These are phyloP conservation scores for Phaeolepiota aurea DNA, from an alignment of 768 basidiomycete species.

Conservation along the genomic window DNA sequence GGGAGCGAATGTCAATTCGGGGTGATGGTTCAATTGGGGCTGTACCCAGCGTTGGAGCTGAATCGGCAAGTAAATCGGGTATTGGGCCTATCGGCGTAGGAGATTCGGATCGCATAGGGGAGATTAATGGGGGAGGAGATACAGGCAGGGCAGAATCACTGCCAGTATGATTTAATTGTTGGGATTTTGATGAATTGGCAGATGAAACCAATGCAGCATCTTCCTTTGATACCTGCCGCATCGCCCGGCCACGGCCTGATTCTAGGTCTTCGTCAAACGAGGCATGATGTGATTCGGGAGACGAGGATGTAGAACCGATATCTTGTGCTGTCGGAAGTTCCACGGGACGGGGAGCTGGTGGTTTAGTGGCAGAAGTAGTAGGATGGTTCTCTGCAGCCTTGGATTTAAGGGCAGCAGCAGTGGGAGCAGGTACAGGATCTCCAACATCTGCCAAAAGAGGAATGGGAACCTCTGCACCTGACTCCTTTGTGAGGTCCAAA, in stretches of 20 bases:
- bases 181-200: constrained; percentile 5
- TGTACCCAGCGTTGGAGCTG: constrained; percentile 25
- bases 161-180: background rate
- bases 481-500: constrained; percentile 25
- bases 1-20: background rate
- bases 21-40: constrained; percentile 24
- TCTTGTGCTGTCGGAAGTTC: constrained; percentile 59
- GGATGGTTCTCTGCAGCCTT: constrained; percentile 25
- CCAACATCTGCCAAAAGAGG: constrained; percentile 43
- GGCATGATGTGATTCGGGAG: constrained; percentile 33
- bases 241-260: constrained; percentile 31
- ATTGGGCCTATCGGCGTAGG: constrained; percentile 8
- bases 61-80: constrained; percentile 43
- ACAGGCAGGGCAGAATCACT: background rate
- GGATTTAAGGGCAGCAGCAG: constrained; percentile 12
- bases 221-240: constrained; percentile 25
- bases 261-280: constrained; percentile 42
- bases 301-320: constrained; percentile 37
- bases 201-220: constrained; percentile 13
- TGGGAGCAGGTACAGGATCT: constrained; percentile 25
- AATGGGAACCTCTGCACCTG: constrained; percentile 52
- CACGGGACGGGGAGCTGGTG: constrained; percentile 65
- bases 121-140: background rate
- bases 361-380: constrained; percentile 56
- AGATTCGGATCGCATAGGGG: background rate